phyloP scores from a whole-genome alignment of 805 yeast species.

The Yarrowia divulgata region DNA sequence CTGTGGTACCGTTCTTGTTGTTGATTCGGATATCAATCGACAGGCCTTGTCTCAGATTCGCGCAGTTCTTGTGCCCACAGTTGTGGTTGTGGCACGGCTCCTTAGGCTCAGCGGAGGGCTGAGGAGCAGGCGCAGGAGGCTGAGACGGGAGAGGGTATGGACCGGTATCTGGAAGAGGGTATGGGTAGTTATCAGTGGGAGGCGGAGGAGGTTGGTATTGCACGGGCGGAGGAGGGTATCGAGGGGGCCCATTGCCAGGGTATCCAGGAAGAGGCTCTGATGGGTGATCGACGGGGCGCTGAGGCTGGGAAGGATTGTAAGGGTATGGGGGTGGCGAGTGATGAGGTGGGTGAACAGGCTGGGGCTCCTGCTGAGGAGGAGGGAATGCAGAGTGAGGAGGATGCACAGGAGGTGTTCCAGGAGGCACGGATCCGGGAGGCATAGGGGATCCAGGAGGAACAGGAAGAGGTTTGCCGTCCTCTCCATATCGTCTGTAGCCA shows the following conservation, averaged over 20 bases:
- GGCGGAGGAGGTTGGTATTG: conserved; percentile 34
- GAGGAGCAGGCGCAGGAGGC: not conserved
- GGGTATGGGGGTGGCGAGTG: conserved; percentile 12
- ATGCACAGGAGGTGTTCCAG: not conserved
- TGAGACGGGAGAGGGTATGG: conserved; percentile 24
- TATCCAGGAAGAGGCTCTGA: conserved; percentile 29
- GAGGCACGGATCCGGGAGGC: not conserved
- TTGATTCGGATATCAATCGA: conserved; percentile 33
- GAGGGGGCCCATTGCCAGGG: conserved; percentile 20
- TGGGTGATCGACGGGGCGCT: conserved; percentile 29
- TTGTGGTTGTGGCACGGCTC: conserved; percentile 27
- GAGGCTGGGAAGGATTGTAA: conserved; percentile 20
- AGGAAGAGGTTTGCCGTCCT: conserved; percentile 13
- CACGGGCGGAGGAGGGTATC: conserved; percentile 24
- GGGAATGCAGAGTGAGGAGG: not conserved
- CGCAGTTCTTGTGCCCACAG: conserved; percentile 19
- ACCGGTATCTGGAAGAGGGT: conserved; percentile 20
- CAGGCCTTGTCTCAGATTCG: conserved; percentile 25
- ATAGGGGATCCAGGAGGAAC: not conserved
- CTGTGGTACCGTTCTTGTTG: conserved; percentile 14
- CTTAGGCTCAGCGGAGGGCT: conserved; percentile 14
- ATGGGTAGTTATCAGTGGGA: conserved; percentile 13
- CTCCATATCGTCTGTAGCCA: conserved; percentile 26
- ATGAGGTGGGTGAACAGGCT: not conserved
- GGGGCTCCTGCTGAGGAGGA: conserved; percentile 1